Evolutionary conservation across 192 early-diverging fungal species (phyloP).

Genomic region (Linnemannia elongata): DNA sequence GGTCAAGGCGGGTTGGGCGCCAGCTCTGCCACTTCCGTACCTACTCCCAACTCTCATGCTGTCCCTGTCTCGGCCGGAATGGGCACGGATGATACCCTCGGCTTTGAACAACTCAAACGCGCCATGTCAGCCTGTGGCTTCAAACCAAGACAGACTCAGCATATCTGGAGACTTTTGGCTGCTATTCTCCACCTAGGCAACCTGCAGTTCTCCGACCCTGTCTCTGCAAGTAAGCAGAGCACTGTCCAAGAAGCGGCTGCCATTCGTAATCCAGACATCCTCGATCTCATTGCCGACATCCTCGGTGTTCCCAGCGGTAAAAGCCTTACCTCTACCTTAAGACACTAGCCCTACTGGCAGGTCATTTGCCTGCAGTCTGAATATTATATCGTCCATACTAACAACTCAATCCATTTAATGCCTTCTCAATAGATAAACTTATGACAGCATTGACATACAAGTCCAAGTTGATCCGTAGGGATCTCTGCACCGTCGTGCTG

Average conservation of each 20-base stretch:
- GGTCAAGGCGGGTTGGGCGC: background rate
- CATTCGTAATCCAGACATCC: constrained; percentile 81
- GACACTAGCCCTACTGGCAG: background rate
- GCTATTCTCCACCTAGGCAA: constrained; percentile 95
- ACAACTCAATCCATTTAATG: background rate
- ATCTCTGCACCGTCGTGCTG: constrained; percentile 92
- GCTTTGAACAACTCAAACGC: constrained; percentile 75
- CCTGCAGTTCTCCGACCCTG: constrained; percentile 80
- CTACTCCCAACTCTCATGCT: background rate
- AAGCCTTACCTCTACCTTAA: background rate
- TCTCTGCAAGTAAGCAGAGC: constrained; percentile 67
- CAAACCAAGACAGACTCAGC: constrained; percentile 74
- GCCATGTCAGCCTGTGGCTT: constrained; percentile 75
- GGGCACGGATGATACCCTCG: constrained; percentile 65
- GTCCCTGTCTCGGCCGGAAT: constrained; percentile 44
- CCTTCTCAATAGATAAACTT: constrained; percentile 56
- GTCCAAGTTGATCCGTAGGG: constrained; percentile 83
- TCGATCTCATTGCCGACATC: constrained; percentile 81
- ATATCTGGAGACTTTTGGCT: constrained; percentile 87
- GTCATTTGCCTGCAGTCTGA: background rate
- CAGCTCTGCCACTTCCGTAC: background rate
- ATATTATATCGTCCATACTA: background rate
- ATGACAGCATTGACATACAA: constrained; percentile 84
- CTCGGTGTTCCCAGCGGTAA: constrained; percentile 82
- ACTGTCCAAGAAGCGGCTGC: constrained; percentile 78